Base-by-base conservation (phyloP, 495 filamentous ascomycete species). In the Letharia lupina region DNA sequence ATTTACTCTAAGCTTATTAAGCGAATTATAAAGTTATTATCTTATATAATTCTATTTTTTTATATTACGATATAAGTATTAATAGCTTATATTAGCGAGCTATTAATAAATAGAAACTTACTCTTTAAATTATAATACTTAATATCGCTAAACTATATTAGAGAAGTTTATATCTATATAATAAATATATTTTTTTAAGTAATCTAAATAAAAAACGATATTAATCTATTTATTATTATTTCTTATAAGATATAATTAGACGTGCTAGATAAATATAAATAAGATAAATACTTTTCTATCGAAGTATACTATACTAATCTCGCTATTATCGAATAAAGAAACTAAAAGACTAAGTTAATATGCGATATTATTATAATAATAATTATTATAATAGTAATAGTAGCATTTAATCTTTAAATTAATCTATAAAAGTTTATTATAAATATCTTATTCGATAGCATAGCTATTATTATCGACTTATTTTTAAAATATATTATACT, bases 61-160 rank as follows among this genome's bases (percentile, higher is more conserved):
- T n/a, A n/a, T n/a, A n/a, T n/a, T n/a, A n/a, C n/a, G n/a, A n/a
- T n/a, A n/a, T n/a, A n/a, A n/a, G n/a, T n/a, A n/a, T n/a, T n/a
- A n/a, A n/a, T n/a, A n/a, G n/a, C n/a, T n/a, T n/a, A n/a, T n/a
- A n/a, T n/a, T n/a, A n/a, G n/a, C n/a, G n/a, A n/a, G n/a, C 50
- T 65, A 65, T n/a, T n/a, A 56, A 37, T 39, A 8, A 57, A 65
- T 23, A 3, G 50, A 65, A 31, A 65, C n/a, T 23, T 58, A 6
- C 47, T 65, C 9, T 58, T 65, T 39, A 42, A 42, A 13, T 31
- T 13, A 62, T 2, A 42, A 23, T 42, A 33, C 15, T 45, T 20
- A 1, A 3, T 62, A 31, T 44, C 20, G 5, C 11, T 62, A 6
- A 23, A 31, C 3, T 31, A 39, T 12, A 18, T 12, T n/a, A n/a